Evolutionary conservation across 805 yeast species (phyloP).

Genomic region (Candida glaebosa): DNA sequence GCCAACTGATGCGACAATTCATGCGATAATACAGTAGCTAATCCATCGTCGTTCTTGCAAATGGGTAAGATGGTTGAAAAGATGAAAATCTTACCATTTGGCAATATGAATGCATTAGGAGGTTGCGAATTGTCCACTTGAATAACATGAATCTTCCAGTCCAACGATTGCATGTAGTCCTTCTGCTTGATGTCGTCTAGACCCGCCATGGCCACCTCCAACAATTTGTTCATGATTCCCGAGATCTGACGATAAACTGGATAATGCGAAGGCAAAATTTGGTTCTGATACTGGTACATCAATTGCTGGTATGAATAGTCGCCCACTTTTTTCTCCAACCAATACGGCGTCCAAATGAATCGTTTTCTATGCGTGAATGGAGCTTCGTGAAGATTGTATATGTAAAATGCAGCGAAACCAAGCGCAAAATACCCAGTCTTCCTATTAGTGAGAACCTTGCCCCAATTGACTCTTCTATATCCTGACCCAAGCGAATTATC

Average conservation of each 20-base stretch:
- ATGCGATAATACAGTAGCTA: slow-evolving; percentile 93
- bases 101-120: slow-evolving; percentile 95
- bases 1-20: slow-evolving; percentile 95
- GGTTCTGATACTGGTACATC: slow-evolving; percentile 47
- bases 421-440: slow-evolving; percentile 30
- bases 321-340: slow-evolving; percentile 63
- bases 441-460: slow-evolving; percentile 19
- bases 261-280: slow-evolving; percentile 58
- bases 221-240: slow-evolving; percentile 60
- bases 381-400: slow-evolving; percentile 61
- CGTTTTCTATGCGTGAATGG: slow-evolving; percentile 75
- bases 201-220: slow-evolving; percentile 51
- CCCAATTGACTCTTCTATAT: slow-evolving; percentile 6
- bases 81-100: slow-evolving; percentile 94
- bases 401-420: slow-evolving; percentile 22
- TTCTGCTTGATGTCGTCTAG: slow-evolving; percentile 28
- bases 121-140: slow-evolving; percentile 63
- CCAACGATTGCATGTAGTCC: slow-evolving; percentile 34
- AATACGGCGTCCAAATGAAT: slow-evolving; percentile 66
- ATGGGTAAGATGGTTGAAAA: slow-evolving; percentile 75
- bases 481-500: slow-evolving; percentile 2
- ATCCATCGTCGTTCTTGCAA: slow-evolving; percentile 78
- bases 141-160: slow-evolving; percentile 78
- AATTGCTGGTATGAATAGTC: slow-evolving; percentile 61
- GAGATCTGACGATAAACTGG: slow-evolving; percentile 57